These are phyloP conservation scores for Vinca minor DNA, from an alignment of 257 asterid species.

Conservation along the genomic window DNA sequence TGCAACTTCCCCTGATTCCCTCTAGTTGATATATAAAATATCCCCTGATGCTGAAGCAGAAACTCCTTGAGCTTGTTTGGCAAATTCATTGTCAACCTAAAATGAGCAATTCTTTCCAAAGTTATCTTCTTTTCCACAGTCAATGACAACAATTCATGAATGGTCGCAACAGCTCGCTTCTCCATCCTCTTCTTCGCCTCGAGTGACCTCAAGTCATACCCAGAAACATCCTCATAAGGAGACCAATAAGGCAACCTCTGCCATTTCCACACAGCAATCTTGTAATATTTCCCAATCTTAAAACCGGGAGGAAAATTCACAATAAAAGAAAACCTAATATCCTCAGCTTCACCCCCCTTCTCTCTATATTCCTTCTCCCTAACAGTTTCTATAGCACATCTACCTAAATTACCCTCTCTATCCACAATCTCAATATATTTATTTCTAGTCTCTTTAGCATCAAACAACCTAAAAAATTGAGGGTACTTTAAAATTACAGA, in stretches of 20 bases:
- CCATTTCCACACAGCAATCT: conserved; percentile 90
- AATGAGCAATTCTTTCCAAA: conserved; percentile 74
- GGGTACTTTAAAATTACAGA: conserved; percentile 68
- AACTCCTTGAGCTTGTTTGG: conserved; percentile 86
- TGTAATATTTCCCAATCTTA: conserved; percentile 73
- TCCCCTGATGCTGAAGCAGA: conserved; percentile 83
- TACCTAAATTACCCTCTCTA: conserved; percentile 37
- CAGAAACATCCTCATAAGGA: conserved; percentile 67
- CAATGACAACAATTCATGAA: conserved; percentile 59
- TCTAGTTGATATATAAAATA: conserved; percentile 68
- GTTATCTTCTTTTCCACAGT: conserved; percentile 76
- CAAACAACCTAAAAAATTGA: conserved; percentile 56
- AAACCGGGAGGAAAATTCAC: conserved; percentile 87
- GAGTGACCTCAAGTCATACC: conserved; percentile 70
- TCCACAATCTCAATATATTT: conserved; percentile 71
- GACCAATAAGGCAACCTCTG: conserved; percentile 95
- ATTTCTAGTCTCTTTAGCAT: conserved; percentile 74
- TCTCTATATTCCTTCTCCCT: conserved; percentile 70
- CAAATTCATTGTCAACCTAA: conserved; percentile 64
- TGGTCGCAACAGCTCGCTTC: conserved; percentile 76
- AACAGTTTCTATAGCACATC: conserved; percentile 57
- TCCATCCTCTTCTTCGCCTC: conserved; percentile 93
- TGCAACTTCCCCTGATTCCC: conserved; percentile 83
- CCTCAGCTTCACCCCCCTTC: conserved; percentile 70
- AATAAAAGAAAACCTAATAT: conserved; percentile 59